Evolutionary conservation across 202 grass and related monocot genomes (phyloP).

Genomic region (Musa balbisiana): DNA sequence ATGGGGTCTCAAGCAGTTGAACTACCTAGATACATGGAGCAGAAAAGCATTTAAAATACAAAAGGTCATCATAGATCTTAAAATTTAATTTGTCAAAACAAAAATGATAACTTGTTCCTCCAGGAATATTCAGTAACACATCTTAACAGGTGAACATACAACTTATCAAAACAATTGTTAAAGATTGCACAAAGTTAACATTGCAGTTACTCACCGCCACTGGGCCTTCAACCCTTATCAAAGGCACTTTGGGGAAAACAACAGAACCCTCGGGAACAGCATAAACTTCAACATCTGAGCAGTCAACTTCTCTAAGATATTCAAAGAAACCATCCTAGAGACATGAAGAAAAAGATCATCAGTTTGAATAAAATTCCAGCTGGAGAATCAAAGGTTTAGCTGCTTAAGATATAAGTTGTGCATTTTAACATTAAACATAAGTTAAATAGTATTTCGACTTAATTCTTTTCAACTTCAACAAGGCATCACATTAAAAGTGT

Average conservation of each 20-base stretch:
- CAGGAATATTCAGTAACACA: neutral
- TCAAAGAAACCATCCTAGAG: slow-evolving; percentile 74
- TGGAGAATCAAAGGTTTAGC: neutral
- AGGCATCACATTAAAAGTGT: neutral
- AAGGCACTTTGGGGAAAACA: slow-evolving; percentile 94
- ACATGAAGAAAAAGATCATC: slow-evolving; percentile 30
- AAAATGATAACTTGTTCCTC: neutral
- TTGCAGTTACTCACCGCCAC: slow-evolving; percentile 64
- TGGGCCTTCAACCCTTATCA: slow-evolving; percentile 86
- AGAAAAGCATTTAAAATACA: slow-evolving; percentile 19
- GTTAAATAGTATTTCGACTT: neutral
- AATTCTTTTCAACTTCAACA: neutral
- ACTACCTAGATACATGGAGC: slow-evolving; percentile 49
- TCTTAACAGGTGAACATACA: neutral
- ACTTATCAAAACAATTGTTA: neutral
- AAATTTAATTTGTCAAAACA: slow-evolving; percentile 12
- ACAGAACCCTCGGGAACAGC: slow-evolving; percentile 90
- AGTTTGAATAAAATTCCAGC: neutral
- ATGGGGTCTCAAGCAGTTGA: slow-evolving; percentile 97
- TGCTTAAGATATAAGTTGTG: neutral
- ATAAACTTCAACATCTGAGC: slow-evolving; percentile 88
- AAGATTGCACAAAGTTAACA: neutral
- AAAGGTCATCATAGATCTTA: slow-evolving; percentile 8
- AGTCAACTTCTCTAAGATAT: slow-evolving; percentile 68
- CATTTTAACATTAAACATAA: neutral